Base-by-base conservation (phyloP, 2,329 filamentous ascomycete genomes). In the Mariannaea sp. region DNA sequence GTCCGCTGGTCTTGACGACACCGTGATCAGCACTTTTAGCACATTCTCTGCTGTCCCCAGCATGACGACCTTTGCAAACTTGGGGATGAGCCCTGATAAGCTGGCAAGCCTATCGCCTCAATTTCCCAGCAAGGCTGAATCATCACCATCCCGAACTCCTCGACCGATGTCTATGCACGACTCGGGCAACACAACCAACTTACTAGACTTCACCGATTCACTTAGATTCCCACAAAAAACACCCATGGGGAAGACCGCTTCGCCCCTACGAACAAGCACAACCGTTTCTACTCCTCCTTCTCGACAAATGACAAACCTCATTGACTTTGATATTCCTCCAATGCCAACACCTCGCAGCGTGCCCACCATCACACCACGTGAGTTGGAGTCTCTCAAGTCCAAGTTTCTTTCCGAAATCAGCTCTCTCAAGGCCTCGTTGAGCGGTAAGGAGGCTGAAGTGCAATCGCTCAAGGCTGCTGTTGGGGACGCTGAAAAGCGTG, bases 321-420 rank as follows among this genome's bases (percentile, higher is more conserved):
- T 86, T n/a, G 80, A 83, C 59, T 79, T 87, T 66, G 94, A 97
- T 65, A 88, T 97, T 8, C 92, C 92, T n/a, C 91, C 93, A 0
- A 86, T 92, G 62, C 92, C 93, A 2, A 97, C 94, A 1, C 94
- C 94, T 12, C 86, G 93, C 57, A 96, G 91, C 49, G 83, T 97
- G 30, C 94, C 94, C 0, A 90, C 88, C 7, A 88, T 97, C 62
- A 96, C 92, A 2, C 90, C 94, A 2, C 86, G 94, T 27, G 94
- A 99, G 74, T 79, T 97, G 2, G 94, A 99, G 70, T 90, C 89
- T 12, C 80, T 97, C 55, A 97, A 97, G 71, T 97, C 92, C 0
- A 83, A 83, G 19, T 95, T 96, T 65, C 80, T 95, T 45, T 96
- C 92, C 0, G 90, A 97, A 69, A 96, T 99, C 55, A 96, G 91